Base-by-base conservation (phyloP, 2,329 filamentous ascomycete genomes). In the Graphium sp. region DNA sequence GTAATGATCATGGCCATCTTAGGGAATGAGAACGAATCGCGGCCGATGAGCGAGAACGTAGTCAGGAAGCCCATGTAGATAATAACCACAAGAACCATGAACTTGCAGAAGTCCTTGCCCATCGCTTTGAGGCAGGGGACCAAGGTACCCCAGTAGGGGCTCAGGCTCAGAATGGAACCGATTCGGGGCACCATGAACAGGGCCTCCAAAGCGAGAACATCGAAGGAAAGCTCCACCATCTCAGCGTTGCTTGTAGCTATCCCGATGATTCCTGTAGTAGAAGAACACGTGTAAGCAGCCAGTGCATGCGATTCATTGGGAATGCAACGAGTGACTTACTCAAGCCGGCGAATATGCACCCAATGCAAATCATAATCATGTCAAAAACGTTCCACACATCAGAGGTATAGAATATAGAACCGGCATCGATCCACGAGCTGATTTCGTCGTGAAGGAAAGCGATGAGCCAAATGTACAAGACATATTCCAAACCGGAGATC, bases 91-190 rank as follows among this genome's bases (percentile, higher is more conserved):
- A 87, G 62, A 2, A 81, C 77, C 52, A 72, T 66, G 45, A 89
- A 92, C 43, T 85, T 85, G 48, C 85, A 51, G 46, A 93, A 93
- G 46, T 92, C 83, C 50, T 85, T 87, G 22, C 79, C 79, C 85
- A 94, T 94, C 47, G 87, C 82, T 47, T 89, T 89, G 28, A 94
- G 62, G 37, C 85, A 91, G 0, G 84, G 85, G 34, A 94, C 85
- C 27, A 89, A 51, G 1, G 79, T 89, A 23, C 82, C 85, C 65
- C 89, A 94, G 47, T 91, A 93, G 2, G 82, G 81, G 41, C 83
- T 83, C 37, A 94, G 52, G 45, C 79, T 87, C 36, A 93, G 62
- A 29, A 94, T 66, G 10, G 84, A 91, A 53, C 78, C 92, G 39
- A 92, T 78, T 34, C 81, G 75, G 11, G 85, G 85, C 13, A 93